Evolutionary conservation across 2,329 filamentous ascomycete species (phyloP), one percentile per base, ranked within the genome.

Genomic region (Alternaria atra): DNA sequence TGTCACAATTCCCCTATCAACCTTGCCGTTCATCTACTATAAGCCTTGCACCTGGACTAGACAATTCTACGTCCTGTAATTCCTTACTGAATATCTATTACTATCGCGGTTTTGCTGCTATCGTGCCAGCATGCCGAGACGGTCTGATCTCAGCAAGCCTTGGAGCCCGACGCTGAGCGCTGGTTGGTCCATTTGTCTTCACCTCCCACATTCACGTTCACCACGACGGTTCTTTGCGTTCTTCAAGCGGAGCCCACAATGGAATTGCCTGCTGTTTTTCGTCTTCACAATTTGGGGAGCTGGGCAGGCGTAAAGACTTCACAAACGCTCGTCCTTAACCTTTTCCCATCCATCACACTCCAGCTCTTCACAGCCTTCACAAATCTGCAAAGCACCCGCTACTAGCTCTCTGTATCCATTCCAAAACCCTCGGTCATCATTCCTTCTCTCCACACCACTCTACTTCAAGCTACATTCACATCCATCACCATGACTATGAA

Each of bases 401-500:
- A 50, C 30, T 43, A 32, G n/a, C n/a, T 37, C 39, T 48, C 30
- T 39, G 52, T 17, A 43, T 56, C 52, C 32, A 40, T 34, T 37
- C 13, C 52, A 29, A 58, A 20, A 27, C 29, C 20, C 29, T 17
- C 35, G 43, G 46, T 46, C 44, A 29, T 30, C 39, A 29, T 4
- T 30, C 15, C 43, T 20, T 13, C 35, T 25, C 39, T 35, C 44
- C 55, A 27, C 27, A 48, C 48, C 42, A 42, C n/a, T 48, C 43
- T 40, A 17, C 17, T 48, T 51, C 23, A 39, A 23, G 27, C 27
- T 43, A 42, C 7, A 47, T 44, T 46, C 44, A 27, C 23, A 42
- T 42, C 40, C 29, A 46, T 34, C 39, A 57, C 43, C 37, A 48
- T 55, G 60, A 66, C 46, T 37, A 74, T 75, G 71, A 50, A 64